phyloP scores from a whole-genome alignment of 1,284 basidiomycete species.

The Albatrellus sp. region DNA sequence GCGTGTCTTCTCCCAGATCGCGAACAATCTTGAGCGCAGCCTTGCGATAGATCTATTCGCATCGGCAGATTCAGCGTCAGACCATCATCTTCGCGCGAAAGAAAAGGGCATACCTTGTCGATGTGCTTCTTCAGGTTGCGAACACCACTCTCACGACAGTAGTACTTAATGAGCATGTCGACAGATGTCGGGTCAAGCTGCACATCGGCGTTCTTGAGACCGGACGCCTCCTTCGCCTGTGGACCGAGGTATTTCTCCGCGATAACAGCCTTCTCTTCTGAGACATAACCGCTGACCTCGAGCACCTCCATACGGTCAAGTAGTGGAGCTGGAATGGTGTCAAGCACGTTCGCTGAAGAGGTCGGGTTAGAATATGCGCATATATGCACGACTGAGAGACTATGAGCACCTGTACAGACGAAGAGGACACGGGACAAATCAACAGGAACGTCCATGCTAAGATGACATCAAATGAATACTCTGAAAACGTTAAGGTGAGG shows the following conservation, averaged over 20 bases:
- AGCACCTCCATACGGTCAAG: conserved; percentile 97
- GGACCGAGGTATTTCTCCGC: conserved; percentile 88
- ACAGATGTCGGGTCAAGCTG: conserved; percentile 68
- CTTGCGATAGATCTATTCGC: conserved; percentile 90
- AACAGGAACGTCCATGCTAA: conserved; percentile 91
- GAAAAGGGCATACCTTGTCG: conserved; percentile 56
- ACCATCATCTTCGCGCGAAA: conserved; percentile 1
- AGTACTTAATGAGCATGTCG: conserved; percentile 89
- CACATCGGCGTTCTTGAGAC: conserved; percentile 78
- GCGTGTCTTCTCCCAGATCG: conserved; percentile 80
- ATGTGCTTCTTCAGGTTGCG: conserved; percentile 92
- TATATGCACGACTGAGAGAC: background rate
- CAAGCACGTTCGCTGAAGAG: conserved; percentile 69
- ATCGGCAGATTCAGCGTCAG: background rate
- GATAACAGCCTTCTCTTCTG: conserved; percentile 92
- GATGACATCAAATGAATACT: background rate
- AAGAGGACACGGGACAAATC: conserved; percentile 95
- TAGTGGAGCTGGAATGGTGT: conserved; percentile 93
- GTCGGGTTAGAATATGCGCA: background rate
- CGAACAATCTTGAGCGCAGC: conserved; percentile 88
- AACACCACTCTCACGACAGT: conserved; percentile 95
- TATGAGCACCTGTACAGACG: conserved; percentile 75
- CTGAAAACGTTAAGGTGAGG: background rate
- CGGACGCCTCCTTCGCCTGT: conserved; percentile 87
- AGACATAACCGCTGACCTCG: conserved; percentile 93